A percentile compares a stretch with the other conserved stretches of the same genome.
phyloP scores from a whole-genome alignment of 208 protist genomes.

The Trypanosoma melophagium region DNA sequence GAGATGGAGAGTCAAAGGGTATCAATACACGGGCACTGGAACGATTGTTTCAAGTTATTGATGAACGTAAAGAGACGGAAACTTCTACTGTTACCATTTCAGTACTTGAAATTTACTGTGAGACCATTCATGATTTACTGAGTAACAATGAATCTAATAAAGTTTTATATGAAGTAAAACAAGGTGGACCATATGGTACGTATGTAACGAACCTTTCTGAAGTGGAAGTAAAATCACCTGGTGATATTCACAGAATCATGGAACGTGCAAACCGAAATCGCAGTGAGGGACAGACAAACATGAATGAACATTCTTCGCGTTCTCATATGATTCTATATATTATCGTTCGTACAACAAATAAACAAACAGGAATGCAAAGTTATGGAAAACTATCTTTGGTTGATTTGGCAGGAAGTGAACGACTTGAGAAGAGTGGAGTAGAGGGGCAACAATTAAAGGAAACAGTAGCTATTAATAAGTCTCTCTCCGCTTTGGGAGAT shows the following conservation, averaged over 20 bases:
- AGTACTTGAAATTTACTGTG: conserved; percentile 91
- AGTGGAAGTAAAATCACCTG: conserved; percentile 54
- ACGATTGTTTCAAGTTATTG: conserved; percentile 87
- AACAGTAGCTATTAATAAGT: conserved; percentile 92
- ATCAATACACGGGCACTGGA: conserved; percentile 90
- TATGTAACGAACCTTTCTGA: conserved; percentile 91
- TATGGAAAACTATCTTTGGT: conserved; percentile 93
- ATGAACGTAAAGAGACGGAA: conserved; percentile 86
- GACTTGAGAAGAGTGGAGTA: conserved; percentile 86
- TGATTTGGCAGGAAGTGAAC: conserved; percentile 92
- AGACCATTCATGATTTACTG: conserved; percentile 89
- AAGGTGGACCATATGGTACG: conserved; percentile 84
- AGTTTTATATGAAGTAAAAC: conserved; percentile 82
- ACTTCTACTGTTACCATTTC: conserved; percentile 77
- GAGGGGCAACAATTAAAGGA: conserved; percentile 88
- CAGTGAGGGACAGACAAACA: conserved; percentile 88
- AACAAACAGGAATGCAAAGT: conserved; percentile 84
- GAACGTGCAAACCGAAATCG: conserved; percentile 63
- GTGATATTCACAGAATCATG: conserved; percentile 87
- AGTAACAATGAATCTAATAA: conserved; percentile 51
- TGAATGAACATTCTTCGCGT: conserved; percentile 93
- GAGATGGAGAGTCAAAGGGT: conserved; percentile 67
- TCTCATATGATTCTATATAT: conserved; percentile 95
- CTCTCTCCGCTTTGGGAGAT: conserved; percentile 86
- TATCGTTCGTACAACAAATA: conserved; percentile 85